phyloP scores from a whole-genome alignment of 352 stramenopile species.

The Thalassiosira allenii region DNA sequence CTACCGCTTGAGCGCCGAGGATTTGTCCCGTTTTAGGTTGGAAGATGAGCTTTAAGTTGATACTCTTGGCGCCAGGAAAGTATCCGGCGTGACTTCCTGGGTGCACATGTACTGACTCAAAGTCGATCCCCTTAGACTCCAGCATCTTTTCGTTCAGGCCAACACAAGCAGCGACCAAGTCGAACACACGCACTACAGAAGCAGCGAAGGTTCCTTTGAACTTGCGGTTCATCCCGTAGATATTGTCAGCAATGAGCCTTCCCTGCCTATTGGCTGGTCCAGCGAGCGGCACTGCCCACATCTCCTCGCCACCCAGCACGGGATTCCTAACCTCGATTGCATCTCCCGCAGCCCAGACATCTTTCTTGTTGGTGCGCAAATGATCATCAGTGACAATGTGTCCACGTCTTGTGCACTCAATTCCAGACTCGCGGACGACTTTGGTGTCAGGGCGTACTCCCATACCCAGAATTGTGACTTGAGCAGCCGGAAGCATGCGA shows the following conservation, averaged over 20 bases:
- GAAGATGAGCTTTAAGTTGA: slow-evolving; percentile 84
- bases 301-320: slow-evolving; percentile 49
- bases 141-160: slow-evolving; percentile 83
- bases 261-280: slow-evolving; percentile 82
- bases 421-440: slow-evolving; percentile 73
- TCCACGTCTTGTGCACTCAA: slow-evolving; percentile 63
- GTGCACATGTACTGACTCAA: slow-evolving; percentile 69
- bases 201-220: slow-evolving; percentile 80
- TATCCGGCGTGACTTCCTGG: slow-evolving; percentile 77
- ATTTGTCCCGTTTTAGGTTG: slow-evolving; percentile 65
- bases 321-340: slow-evolving; percentile 76
- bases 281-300: slow-evolving; percentile 71
- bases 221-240: slow-evolving; percentile 67
- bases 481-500: slow-evolving; percentile 57
- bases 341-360: slow-evolving; percentile 83
- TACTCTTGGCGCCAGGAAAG: slow-evolving; percentile 73
- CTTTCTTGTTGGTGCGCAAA: slow-evolving; percentile 66
- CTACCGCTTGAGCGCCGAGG: slow-evolving; percentile 79
- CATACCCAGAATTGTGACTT: slow-evolving; percentile 79
- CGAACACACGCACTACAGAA: slow-evolving; percentile 77
- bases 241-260: slow-evolving; percentile 81
- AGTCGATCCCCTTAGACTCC: slow-evolving; percentile 49
- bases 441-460: slow-evolving; percentile 79
- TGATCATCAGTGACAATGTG: slow-evolving; percentile 81
- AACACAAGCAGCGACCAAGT: slow-evolving; percentile 76